Base-by-base conservation (phyloP, 2,329 filamentous ascomycete species). In the Colletotrichum musicola region DNA sequence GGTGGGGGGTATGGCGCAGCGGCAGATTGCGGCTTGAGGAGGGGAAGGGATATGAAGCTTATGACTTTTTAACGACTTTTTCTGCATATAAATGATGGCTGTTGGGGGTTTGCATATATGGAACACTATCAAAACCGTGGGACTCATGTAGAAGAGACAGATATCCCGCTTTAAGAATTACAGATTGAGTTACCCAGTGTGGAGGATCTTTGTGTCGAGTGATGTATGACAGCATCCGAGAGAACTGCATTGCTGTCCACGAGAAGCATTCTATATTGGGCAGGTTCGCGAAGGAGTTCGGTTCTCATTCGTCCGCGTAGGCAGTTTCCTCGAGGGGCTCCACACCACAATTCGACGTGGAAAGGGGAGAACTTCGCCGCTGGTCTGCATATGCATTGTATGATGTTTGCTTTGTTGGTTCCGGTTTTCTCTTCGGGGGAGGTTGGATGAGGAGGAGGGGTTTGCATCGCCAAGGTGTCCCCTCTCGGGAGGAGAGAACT, bases 331-430 rank as follows among this genome's bases (percentile, higher is more conserved):
- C 57, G 3, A 25, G 22, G 4, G 30, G 12, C 6, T 42, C 57
- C 46, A 51, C 57, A 40, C 57, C 46, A 51, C 57, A 40, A 10
- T 35, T 10, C 30, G 4, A 7, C 16, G 18, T 16, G 9, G 18
- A 25, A 50, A n/a, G 57, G 4, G 57, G 35, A 35, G 13, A 51
- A 27, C 9, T 50, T 60, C 27, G 57, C 46, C 46, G 57, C 27
- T 13, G 46, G n/a, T 9, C 18, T 12, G 57, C 57, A 60, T 51
- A 51, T 50, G 46, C 20, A 27, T 22, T 35, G 30, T 9, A 35
- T 9, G 30, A 35, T 35, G 57, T 27, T 60, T 50, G 46, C 14
- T 51, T 40, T 59, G 56, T 20, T 30, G 27, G 42, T 60, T 40
- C 30, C 38, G 1, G 7, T 6, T 12, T 35, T 35, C 30, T 10